A percentile compares a stretch with the other conserved stretches of the same genome.
Evolutionary conservation across 2,329 filamentous ascomycete species (phyloP).

Genomic region (Helicocarpus griseus): DNA sequence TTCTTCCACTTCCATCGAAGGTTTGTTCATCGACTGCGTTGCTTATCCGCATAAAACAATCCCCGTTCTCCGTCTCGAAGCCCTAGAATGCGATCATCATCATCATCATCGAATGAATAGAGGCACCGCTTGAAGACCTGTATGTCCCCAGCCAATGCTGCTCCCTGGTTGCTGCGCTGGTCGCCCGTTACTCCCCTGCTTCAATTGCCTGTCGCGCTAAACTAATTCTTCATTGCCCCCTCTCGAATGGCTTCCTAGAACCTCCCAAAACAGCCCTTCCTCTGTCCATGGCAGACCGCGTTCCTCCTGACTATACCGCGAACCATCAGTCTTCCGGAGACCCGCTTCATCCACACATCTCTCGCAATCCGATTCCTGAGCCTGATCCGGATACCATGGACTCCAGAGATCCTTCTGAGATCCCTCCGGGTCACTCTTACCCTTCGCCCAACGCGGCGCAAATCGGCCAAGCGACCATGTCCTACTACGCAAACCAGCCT

Average conservation of each 20-base stretch:
- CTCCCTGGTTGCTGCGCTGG: conserved; percentile 4
- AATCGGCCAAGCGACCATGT: conserved; percentile 34
- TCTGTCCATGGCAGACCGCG: conserved; percentile 11
- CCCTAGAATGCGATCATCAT: conserved; percentile 12
- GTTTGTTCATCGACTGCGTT: background rate
- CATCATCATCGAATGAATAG: background rate
- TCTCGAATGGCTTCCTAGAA: conserved; percentile 3
- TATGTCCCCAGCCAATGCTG: too few relatives aligned
- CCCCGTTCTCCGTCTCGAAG: conserved; percentile 14
- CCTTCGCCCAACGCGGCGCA: conserved; percentile 36
- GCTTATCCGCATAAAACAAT: conserved; percentile 15
- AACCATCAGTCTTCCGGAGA: conserved; percentile 20
- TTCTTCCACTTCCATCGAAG: too few relatives aligned
- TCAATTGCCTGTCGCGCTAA: background rate
- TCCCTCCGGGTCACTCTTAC: conserved; percentile 36
- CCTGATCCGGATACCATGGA: conserved; percentile 24
- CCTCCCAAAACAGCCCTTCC: background rate
- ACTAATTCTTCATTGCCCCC: background rate
- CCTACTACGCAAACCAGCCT: conserved; percentile 31
- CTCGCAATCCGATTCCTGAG: conserved; percentile 9
- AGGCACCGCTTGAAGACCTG: background rate
- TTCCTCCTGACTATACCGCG: conserved; percentile 5
- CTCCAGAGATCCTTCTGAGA: conserved; percentile 33
- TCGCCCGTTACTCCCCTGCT: background rate
- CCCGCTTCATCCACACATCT: conserved; percentile 22